Evolutionary conservation across 805 yeast genomes (phyloP), one percentile per base, ranked within the genome.

Genomic region (Yarrowia porcina): DNA sequence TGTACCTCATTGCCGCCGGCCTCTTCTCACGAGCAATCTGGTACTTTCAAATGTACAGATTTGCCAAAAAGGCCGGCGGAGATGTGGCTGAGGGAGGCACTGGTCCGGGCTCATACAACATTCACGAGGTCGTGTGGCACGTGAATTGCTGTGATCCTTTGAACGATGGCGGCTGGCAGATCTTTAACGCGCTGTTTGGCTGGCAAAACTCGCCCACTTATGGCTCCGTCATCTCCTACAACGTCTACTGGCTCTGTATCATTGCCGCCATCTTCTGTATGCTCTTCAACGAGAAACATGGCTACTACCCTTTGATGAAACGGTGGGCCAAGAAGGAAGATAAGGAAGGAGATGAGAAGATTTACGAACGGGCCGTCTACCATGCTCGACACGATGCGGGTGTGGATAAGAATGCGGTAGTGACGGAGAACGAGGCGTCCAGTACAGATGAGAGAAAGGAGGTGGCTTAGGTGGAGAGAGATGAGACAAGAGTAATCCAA

Each of bases 161-260:
- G 75, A 79, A 81, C 65, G 93, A 88, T 76, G 86, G 87, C 69
- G 98, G 97, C 78, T 93, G 98, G 98, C 97, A 91, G 83, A 86
- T 93, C 66, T 93, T 93, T 82, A 93, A 93, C 72, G 90, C 97
- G 27, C 76, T 93, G 64, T 80, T 93, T 66, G 99, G 98, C 66
- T 93, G 99, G 99, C 97, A 91, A 79, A 93, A 93, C 77, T 83
- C 96, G 63, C 98, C 97, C 65, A 90, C 96, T 67, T 83, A 89
- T 72, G 97, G 97, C 64, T 90, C 97, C 4, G 92, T 93, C 64
- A 77, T 93, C 60, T 83, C 93, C 52, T 93, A 93, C 80, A 91
- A 90, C 78, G 68, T 87, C 66, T 93, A 93, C 80, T 93, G 99
- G 99, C 69, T 92, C 63, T 74, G 76, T 41, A 73, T 90, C 63